Evolutionary conservation across 2,329 filamentous ascomycete species (phyloP), one percentile per base, ranked within the genome.

Genomic region (Colletotrichum sp.): DNA sequence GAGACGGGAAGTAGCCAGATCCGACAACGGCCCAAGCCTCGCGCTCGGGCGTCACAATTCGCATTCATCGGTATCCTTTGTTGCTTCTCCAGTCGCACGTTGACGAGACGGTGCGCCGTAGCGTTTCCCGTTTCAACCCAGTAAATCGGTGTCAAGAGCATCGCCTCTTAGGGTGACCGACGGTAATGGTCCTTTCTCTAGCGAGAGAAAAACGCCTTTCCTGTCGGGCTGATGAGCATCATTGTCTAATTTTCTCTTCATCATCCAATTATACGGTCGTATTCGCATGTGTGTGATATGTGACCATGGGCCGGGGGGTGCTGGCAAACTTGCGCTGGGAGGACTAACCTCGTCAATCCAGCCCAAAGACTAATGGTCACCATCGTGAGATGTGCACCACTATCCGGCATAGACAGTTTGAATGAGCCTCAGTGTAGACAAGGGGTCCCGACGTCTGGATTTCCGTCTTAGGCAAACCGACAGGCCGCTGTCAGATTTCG

Each of bases 1-100:
- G 36, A 32, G 63, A 75, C 63, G 72, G 68, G 72, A 72, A 52
- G 68, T 43, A 67, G 67, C 61, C 55, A 72, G 72, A 75, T 72
- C 61, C 30, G 28, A 75, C 61, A 57, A 72, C 61, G 72, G 61
- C 43, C 68, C 61, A 72, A 75, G 57, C 61, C 68, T 72, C 26
- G 67, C 60, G 71, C 68, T 61, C 61, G 68, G 52, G 36, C 61
- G 48, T 34, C 30, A 8, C n/a, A 36, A 48, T 61, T 55, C 55
- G 16, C 26, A 16, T 55, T 26, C 64, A 21, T 38, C 13, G 38
- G 38, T 38, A 43, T 15, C 32, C 58, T 67, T 60, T 55, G 57
- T 70, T 52, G 32, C 71, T 69, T 64, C 38, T 15, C 8, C 21
- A 68, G 66, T 68, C 63, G 36, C 63, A 66, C 26, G 36, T 60